Conservation (phyloP, 1,284 basidiomycete species). For the Boletellus deceptivus region DNA sequence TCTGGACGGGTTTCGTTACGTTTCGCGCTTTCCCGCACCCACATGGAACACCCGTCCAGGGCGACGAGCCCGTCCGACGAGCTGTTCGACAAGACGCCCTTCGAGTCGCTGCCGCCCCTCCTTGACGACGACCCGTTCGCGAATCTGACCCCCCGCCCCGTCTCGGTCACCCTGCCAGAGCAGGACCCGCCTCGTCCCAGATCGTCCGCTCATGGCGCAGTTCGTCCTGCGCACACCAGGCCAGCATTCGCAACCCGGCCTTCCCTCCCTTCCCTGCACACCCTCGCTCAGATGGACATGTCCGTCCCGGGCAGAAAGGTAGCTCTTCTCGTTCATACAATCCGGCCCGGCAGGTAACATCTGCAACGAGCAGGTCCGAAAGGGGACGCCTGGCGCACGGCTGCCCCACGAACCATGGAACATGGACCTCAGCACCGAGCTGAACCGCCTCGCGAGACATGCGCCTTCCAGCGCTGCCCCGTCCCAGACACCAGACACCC, state of each 20-base stretch:
- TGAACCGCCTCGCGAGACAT: conserved; percentile 3
- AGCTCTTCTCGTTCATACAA: conserved; percentile 12
- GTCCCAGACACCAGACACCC: conserved; percentile 10
- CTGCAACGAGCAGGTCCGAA: conserved; percentile 43
- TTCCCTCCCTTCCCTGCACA: conserved; percentile 62
- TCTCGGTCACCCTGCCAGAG: neutral
- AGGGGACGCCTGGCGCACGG: conserved; percentile 57
- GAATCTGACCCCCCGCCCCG: conserved; percentile 36
- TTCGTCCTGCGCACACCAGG: conserved; percentile 53
- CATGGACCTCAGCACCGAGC: conserved; percentile 18
- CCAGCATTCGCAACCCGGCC: conserved; percentile 60
- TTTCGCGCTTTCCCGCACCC: neutral
- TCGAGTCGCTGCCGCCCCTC: neutral
- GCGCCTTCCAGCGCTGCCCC: conserved; percentile 1
- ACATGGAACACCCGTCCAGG: neutral
- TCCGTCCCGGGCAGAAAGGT: conserved; percentile 54
- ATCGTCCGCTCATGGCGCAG: conserved; percentile 39
- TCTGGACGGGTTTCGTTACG: conserved; percentile 9
- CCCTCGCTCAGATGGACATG: conserved; percentile 55
- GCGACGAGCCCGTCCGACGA: neutral
- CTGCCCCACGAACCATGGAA: conserved; percentile 64
- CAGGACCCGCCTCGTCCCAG: conserved; percentile 27
- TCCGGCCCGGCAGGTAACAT: conserved; percentile 4
- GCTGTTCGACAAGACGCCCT: neutral
- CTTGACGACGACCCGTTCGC: conserved; percentile 74